Conservation (phyloP, 257 asterid genomes). For the Ajuga chamaepitys region DNA sequence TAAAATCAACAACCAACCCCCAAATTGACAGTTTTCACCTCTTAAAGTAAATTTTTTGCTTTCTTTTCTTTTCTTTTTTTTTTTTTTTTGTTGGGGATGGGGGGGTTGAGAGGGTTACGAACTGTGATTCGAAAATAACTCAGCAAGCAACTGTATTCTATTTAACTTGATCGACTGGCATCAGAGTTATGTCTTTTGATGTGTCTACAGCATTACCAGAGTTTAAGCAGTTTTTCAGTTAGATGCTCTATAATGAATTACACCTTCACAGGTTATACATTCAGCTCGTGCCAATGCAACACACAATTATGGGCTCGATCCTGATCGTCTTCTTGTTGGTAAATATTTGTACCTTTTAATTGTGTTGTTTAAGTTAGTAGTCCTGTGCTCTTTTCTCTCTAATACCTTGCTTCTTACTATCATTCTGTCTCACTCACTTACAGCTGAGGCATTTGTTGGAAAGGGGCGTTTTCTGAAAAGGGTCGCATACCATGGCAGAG, state of each 20-base stretch:
- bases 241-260: not conserved
- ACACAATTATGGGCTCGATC: constrained; percentile 69
- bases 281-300: constrained; percentile 93
- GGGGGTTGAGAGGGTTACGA: not conserved
- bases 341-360: constrained; percentile 5
- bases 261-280: constrained; percentile 63
- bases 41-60: not conserved
- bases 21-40: not conserved
- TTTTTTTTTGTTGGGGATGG: not conserved
- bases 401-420: constrained; percentile 1
- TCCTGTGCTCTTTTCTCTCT: not conserved
- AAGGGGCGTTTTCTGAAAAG: constrained; percentile 73
- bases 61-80: too few species aligned
- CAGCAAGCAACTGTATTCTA: not conserved
- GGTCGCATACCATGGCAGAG: constrained; percentile 66
- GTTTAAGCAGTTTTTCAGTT: not conserved
- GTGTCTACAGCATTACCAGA: not conserved
- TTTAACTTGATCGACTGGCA: not conserved
- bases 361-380: not conserved
- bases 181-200: not conserved
- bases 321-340: constrained; percentile 88
- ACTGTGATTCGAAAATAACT: not conserved
- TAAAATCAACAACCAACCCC: not conserved
- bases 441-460: constrained; percentile 95
- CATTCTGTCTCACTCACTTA: constrained; percentile 2